These are phyloP conservation scores for Picea sitchensis DNA, from an alignment of 75 land plant species.

Conservation along the genomic window DNA sequence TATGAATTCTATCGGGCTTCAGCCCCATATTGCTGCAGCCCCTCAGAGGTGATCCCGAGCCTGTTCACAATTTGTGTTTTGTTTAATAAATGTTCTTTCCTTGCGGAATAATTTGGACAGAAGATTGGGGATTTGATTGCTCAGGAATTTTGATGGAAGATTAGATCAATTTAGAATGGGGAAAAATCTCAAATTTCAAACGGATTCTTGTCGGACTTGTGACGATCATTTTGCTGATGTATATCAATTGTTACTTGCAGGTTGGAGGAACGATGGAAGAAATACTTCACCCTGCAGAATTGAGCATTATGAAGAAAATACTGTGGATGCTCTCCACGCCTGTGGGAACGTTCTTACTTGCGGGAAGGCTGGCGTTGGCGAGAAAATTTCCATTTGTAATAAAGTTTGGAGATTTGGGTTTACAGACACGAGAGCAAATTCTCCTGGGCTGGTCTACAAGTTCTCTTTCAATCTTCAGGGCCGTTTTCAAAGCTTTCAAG, in stretches of 20 bases:
- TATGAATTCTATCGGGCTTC: conserved; percentile 1
- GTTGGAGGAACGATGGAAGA: background rate
- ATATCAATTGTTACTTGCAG: background rate
- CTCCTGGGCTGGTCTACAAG: conserved; percentile 10
- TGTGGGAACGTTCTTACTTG: conserved; percentile 10
- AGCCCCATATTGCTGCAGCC: background rate
- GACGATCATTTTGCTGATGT: background rate
- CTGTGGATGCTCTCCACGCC: conserved; percentile 20
- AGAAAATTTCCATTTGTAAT: conserved; percentile 5
- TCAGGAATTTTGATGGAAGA: too few relatives aligned
- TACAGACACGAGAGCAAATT: conserved; percentile 7
- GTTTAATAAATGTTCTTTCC: background rate
- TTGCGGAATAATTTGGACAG: background rate
- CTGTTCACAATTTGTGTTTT: background rate
- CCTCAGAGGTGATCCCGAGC: background rate
- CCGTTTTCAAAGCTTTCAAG: conserved; percentile 8
- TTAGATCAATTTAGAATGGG: too few relatives aligned
- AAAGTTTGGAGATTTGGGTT: conserved; percentile 1
- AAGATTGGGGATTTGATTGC: too few relatives aligned
- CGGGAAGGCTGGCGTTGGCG: background rate
- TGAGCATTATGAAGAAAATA: background rate
- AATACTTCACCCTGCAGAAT: background rate
- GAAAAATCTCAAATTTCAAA: too few relatives aligned
- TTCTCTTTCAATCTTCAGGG: background rate
- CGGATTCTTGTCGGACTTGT: too few relatives aligned